Evolutionary conservation across 1,139 yeast genomes (phyloP), one percentile per base, ranked within the genome.

Genomic region (Yamadazyma atlantica): DNA sequence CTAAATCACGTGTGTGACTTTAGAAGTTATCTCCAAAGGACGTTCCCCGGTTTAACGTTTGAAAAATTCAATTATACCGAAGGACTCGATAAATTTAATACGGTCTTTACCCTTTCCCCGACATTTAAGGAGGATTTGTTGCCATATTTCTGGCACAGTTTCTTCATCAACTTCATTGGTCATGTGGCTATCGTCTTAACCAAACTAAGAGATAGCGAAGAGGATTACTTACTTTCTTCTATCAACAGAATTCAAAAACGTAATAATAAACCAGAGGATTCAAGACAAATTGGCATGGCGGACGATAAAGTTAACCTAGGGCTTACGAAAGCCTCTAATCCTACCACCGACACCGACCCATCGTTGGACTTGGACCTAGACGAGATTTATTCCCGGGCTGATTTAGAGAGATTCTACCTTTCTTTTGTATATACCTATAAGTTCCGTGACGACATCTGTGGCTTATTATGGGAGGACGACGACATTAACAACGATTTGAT

Each of bases 321-420:
- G 12, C n/a, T 28, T 15, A 14, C 30, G 9, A 8, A 13, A 16
- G n/a, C 13, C 13, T 26, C 29, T 13, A 16, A 28, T 16, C 4
- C 30, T 28, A 16, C 21, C 12, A 16, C 3, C 16, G 21, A 28
- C 12, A 15, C 21, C 4, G 30, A 28, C 16, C 30, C 19, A 16
- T 28, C 30, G 9, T 46, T 47, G n/a, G 51, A 54, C 10, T 37
- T 72, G 30, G 67, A 73, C 48, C 59, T 72, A 40, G 84, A 78
- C 45, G 80, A 73, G 41, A 66, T 83, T 25, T 74, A 86, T 2
- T 78, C 82, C 14, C 81, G 85, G 44, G 85, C 92, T 1, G 97
- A 92, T 48, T 66, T 92, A 37, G 98, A 92, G 57, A 72, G 96
- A 44, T 87, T 92, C 51, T 90, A 88, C 55, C 60, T 89, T 50